Evolutionary conservation across 306 rosid species (phyloP).

Genomic region (Rosa multiflora): DNA sequence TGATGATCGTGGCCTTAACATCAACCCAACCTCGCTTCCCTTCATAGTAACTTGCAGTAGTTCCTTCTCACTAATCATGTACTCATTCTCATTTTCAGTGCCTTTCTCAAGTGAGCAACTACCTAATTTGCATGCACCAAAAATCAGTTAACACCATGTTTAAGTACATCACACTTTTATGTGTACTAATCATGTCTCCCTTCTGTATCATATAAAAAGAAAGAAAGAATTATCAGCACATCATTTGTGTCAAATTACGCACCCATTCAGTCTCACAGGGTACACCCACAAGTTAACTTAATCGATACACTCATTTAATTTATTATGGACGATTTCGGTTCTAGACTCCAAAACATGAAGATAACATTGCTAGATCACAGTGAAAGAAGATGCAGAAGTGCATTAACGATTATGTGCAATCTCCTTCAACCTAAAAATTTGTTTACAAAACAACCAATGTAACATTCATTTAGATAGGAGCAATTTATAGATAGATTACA

Average conservation of each 20-base stretch:
- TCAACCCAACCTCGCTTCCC: slow-evolving; percentile 92
- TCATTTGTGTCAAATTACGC: slow-evolving; percentile 17
- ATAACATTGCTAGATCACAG: no score
- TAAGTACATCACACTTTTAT: not conserved
- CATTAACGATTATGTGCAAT: no score
- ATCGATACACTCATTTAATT: not conserved
- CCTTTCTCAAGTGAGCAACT: slow-evolving; percentile 97
- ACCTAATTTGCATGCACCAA: slow-evolving; percentile 44
- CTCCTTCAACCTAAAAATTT: no score
- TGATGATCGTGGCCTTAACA: slow-evolving; percentile 21
- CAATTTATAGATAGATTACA: no score
- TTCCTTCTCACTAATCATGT: slow-evolving; percentile 96
- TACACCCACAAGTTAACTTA: not conserved
- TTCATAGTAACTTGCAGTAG: slow-evolving; percentile 74
- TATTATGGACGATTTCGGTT: no score
- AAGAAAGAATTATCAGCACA: slow-evolving; percentile 24
- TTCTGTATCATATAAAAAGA: slow-evolving; percentile 73
- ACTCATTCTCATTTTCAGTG: slow-evolving; percentile 96
- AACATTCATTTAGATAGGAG: no score
- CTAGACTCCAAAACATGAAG: no score
- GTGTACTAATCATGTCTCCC: slow-evolving; percentile 71
- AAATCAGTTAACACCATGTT: slow-evolving; percentile 22
- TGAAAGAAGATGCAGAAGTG: no score
- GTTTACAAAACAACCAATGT: no score
- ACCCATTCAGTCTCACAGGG: slow-evolving; percentile 3